Base-by-base conservation (phyloP, 768 basidiomycete species). In the Trametes meyenii region DNA sequence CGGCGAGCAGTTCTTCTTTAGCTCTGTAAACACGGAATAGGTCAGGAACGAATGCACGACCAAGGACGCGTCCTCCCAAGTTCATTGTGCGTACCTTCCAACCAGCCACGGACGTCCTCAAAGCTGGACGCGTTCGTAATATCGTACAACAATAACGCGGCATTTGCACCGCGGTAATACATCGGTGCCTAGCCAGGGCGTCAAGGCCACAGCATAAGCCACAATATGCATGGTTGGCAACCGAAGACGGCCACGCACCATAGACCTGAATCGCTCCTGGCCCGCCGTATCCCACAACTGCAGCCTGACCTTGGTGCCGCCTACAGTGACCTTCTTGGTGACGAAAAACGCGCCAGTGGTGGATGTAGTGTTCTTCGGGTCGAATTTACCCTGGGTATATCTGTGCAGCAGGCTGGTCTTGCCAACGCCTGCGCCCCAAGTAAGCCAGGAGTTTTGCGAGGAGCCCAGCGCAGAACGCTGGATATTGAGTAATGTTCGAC, bases 81-180 rank as follows among this genome's bases (percentile, higher is more conserved):
- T 0, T 23, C 23, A 24, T 43, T 43, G 5, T 35, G 70, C 81
- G 62, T 68, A 87, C 94, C 94, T 79, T 92, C 89, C 53, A 92
- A 82, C 95, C 95, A 98, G 65, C 91, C 90, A 66, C 88, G 85
- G 68, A 97, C 85, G 73, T 96, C 95, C 63, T 93, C 87, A 78
- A 98, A 94, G 26, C 90, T 90, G 58, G 88, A 80, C 61, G 84
- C 83, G 76, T 92, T 93, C 71, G 96, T 96, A 68, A 96, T 93
- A 81, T 98, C 95, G 78, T 98, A 98, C 73, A 96, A 82, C 67
- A 97, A 81, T 64, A 98, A 83, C 39, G 95, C 95, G 66, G 94
- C 95, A 72, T 96, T 92, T 70, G 95, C 92, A 73, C 94, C 94
- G 77, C 94, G 87, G 82, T 96, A 96, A 79, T 96, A 96, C 89